Evolutionary conservation across 2,329 filamentous ascomycete species (phyloP).

Genomic region (Coleophoma crateriformis): DNA sequence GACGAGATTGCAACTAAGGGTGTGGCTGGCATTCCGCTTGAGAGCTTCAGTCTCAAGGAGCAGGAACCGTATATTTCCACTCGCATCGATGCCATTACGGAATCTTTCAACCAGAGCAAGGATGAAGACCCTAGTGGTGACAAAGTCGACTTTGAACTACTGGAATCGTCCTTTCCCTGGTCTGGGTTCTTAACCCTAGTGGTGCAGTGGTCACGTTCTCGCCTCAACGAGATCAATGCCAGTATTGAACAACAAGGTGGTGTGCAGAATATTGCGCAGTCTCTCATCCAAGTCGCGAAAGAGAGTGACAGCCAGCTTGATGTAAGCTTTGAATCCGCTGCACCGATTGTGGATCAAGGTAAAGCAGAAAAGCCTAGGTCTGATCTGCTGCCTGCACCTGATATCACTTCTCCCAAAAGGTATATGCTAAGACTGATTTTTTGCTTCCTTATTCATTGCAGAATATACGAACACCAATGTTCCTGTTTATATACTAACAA

Average conservation of each 20-base stretch:
- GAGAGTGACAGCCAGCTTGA: conserved; percentile 20
- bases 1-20: conserved; percentile 26
- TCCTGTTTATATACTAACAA: no score
- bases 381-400: conserved; percentile 9
- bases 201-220: conserved; percentile 38
- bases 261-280: conserved; percentile 22
- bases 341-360: conserved; percentile 1
- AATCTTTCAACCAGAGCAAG: conserved; percentile 26
- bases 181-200: conserved; percentile 36
- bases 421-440: not conserved
- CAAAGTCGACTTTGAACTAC: conserved; percentile 32
- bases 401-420: conserved; percentile 9
- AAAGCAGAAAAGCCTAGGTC: not conserved
- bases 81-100: conserved; percentile 31
- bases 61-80: conserved; percentile 24
- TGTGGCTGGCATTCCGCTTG: conserved; percentile 18
- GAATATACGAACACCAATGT: not conserved
- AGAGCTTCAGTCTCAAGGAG: conserved; percentile 20
- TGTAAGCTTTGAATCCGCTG: conserved; percentile 7
- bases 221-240: conserved; percentile 37
- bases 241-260: conserved; percentile 36
- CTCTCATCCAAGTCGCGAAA: conserved; percentile 28
- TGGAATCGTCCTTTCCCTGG: conserved; percentile 45
- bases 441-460: not conserved
- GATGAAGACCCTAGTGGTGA: conserved; percentile 20